These are phyloP conservation scores for Carex arenaria DNA, from an alignment of 202 grass and related monocot species.

Conservation along the genomic window DNA sequence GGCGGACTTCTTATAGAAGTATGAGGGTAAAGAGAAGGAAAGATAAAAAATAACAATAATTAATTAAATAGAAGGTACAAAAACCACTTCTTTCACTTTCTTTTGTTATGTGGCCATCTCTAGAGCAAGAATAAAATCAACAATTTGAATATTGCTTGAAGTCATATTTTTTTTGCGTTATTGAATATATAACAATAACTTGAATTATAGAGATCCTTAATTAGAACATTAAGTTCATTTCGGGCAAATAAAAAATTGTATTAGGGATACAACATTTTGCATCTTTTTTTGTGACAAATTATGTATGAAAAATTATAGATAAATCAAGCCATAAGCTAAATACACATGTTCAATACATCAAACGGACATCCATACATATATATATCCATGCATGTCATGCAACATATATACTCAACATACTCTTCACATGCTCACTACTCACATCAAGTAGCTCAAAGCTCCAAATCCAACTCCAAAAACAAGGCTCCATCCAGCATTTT, in stretches of 20 bases:
- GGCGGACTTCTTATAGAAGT: too few relatives aligned
- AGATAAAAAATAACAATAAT: too few relatives aligned
- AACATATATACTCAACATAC: background rate
- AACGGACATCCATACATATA: background rate
- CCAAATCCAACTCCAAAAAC: constrained; percentile 21
- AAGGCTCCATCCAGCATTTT: background rate
- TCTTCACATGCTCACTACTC: background rate
- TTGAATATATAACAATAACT: background rate
- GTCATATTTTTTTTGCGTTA: background rate
- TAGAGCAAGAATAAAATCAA: background rate
- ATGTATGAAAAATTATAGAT: background rate
- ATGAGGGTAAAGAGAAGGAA: too few relatives aligned
- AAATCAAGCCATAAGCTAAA: constrained; percentile 14
- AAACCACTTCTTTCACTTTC: too few relatives aligned
- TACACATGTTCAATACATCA: background rate
- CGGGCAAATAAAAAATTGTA: background rate
- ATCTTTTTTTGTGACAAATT: background rate
- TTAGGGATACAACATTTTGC: background rate
- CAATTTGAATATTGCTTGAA: background rate
- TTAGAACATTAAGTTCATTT: background rate
- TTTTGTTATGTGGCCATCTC: too few relatives aligned
- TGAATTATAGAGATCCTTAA: background rate
- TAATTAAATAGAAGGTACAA: too few relatives aligned
- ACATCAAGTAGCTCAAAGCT: constrained; percentile 15
- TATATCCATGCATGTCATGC: background rate